phyloP scores from a whole-genome alignment of 140 eudicot species.

The Cichorium intybus region DNA sequence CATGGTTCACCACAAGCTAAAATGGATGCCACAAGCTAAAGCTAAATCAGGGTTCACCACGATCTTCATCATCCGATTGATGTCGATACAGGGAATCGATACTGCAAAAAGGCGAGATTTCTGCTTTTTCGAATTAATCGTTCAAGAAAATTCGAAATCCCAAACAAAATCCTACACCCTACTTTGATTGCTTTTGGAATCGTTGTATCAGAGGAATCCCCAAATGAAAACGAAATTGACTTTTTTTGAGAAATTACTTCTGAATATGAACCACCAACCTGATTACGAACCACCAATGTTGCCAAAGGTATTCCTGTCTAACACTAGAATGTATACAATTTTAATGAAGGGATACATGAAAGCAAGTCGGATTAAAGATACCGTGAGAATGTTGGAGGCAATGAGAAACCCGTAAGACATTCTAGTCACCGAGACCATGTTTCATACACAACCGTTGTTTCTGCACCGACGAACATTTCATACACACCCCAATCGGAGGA shows the following conservation, averaged over 20 bases:
- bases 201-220: too few species aligned
- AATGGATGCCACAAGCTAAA: too few species aligned
- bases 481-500: too few species aligned
- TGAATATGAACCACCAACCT: slow-evolving; percentile 36
- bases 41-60: too few species aligned
- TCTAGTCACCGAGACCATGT: slow-evolving; percentile 81
- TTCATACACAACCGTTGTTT: slow-evolving; percentile 82
- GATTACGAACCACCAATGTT: slow-evolving; percentile 64
- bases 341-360: slow-evolving; percentile 96
- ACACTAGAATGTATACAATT: slow-evolving; percentile 83
- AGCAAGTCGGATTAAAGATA: slow-evolving; percentile 73
- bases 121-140: too few species aligned
- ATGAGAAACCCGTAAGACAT: slow-evolving; percentile 78
- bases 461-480: slow-evolving; percentile 76
- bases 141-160: too few species aligned
- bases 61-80: too few species aligned
- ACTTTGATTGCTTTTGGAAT: too few species aligned
- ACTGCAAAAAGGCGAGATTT: too few species aligned
- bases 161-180: too few species aligned
- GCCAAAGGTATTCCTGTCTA: slow-evolving; percentile 44
- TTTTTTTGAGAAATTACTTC: slow-evolving; percentile 64
- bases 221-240: slow-evolving; percentile 26
- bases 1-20: too few species aligned
- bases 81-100: too few species aligned
- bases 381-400: slow-evolving; percentile 83